Conservation (phyloP, 139 green algal species). For the Chlamydomonas incerta region DNA sequence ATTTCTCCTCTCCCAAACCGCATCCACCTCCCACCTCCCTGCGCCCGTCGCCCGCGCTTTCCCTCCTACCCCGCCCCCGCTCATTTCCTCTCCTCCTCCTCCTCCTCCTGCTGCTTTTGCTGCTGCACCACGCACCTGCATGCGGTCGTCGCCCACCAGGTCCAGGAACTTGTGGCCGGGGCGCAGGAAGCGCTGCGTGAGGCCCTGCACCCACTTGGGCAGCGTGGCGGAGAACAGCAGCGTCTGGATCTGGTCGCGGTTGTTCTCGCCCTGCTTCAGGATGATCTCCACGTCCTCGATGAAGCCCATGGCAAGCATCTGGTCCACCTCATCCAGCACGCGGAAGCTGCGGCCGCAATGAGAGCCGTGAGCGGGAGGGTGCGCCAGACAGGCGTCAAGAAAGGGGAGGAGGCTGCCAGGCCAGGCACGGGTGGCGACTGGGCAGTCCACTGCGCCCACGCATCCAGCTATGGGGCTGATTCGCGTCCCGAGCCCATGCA, state of each 20-base stretch:
- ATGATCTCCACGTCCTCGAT: conserved; percentile 99
- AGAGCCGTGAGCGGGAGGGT: no score
- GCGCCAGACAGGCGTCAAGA: no score
- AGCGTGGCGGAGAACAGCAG: conserved; percentile 98
- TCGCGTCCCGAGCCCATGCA: no score
- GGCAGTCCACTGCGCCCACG: no score
- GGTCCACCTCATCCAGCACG: conserved; percentile 98
- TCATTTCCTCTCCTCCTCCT: not conserved
- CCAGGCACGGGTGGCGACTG: no score
- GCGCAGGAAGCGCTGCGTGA: conserved; percentile 90
- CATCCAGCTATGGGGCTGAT: no score
- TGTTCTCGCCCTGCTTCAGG: conserved; percentile 68
- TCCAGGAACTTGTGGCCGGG: conserved; percentile 84
- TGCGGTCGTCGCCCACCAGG: conserved; percentile 90
- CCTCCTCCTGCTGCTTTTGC: not conserved
- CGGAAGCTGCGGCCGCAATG: conserved; percentile 69
- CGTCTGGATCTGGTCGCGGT: conserved; percentile 86
- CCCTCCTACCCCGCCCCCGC: not conserved
- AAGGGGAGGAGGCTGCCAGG: no score
- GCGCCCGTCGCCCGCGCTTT: not conserved
- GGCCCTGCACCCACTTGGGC: conserved; percentile 93
- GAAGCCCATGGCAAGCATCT: conserved; percentile 99
- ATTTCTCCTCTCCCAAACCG: no score
- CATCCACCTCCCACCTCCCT: no score
- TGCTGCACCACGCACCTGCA: no score